Evolutionary conservation across 495 filamentous ascomycete species (phyloP).

Genomic region (Penicillium atrosanguineum): DNA sequence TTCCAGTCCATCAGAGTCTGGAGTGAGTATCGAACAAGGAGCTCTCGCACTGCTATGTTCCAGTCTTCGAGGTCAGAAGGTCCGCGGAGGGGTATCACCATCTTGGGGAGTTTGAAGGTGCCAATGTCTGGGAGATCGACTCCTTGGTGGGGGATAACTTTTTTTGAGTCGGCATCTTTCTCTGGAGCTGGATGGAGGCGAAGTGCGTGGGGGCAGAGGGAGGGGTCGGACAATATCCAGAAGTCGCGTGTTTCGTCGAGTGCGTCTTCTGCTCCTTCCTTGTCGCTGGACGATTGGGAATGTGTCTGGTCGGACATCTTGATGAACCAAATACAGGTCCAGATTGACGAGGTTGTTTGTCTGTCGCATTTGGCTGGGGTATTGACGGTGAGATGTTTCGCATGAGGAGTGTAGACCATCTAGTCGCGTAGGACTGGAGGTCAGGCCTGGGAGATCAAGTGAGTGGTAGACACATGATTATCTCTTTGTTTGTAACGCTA

Average conservation of each 20-base stretch:
- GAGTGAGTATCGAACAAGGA: not conserved
- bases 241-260: not conserved
- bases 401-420: not conserved
- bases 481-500: not conserved
- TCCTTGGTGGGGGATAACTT: not conserved
- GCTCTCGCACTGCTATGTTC: not conserved
- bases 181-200: not conserved
- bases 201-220: not conserved
- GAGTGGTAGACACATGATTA: not conserved
- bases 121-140: not conserved
- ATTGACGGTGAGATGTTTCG: too few relatives aligned
- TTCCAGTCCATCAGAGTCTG: not conserved
- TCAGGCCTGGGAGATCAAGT: not conserved
- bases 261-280: not conserved
- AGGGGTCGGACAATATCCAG: not conserved
- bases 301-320: not conserved
- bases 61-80: not conserved
- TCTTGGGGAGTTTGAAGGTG: not conserved
- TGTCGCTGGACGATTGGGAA: not conserved
- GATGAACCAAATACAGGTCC: not conserved
- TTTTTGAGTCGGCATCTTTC: not conserved
- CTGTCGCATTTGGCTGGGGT: too few relatives aligned
- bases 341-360: not conserved
- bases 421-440: not conserved
- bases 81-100: not conserved